Evolutionary conservation across 208 protist species (phyloP), one percentile per base, ranked within the genome.

Genomic region (Acanthamoeba castellanii): DNA sequence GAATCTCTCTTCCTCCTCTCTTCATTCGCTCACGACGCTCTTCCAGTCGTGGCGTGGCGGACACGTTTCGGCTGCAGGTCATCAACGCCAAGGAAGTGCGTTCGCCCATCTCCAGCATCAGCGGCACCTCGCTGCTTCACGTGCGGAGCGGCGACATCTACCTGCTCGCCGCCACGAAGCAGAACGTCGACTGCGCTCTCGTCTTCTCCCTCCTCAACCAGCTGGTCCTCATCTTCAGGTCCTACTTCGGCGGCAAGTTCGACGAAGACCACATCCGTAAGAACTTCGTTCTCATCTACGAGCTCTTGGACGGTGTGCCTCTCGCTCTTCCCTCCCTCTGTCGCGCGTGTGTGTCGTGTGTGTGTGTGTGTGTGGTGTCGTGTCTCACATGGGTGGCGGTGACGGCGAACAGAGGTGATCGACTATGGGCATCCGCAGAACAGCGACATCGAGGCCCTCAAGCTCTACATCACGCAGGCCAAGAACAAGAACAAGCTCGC

Each of bases 371-470:
- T 47, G 45, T 47, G 45, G 45, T 47, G 22, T 72, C 27, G 9
- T 72, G 14, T 30, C 27, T 72, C n/a, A 34, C 64, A 16, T 13
- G 64, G 22, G 64, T 27, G 64, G 64, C 11, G 9, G 52, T 59
- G 52, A 22, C 52, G 52, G 1, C 20, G 18, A 52, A 66, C 70
- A 98, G 99, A 99, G 96, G 98, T 99, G 5, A 97, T 99, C 90
- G 99, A 99, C 97, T 99, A 99, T 98, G 99, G 99, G 34, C 99
- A 99, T 95, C 99, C 99, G 55, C 98, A 99, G 94, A 98, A 97
- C 84, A 98, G 97, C 42, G 98, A 99, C 70, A 94, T 95, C 13
- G 98, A 98, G 84, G 94, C 98, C 45, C 96, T 99, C 47, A 98
- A 98, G 72, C 92, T 96, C 27, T 99, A 98, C 95, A 98, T 99